These are phyloP conservation scores for Cladosporium colombiae DNA, from an alignment of 2,329 filamentous ascomycete species.

Conservation along the genomic window DNA sequence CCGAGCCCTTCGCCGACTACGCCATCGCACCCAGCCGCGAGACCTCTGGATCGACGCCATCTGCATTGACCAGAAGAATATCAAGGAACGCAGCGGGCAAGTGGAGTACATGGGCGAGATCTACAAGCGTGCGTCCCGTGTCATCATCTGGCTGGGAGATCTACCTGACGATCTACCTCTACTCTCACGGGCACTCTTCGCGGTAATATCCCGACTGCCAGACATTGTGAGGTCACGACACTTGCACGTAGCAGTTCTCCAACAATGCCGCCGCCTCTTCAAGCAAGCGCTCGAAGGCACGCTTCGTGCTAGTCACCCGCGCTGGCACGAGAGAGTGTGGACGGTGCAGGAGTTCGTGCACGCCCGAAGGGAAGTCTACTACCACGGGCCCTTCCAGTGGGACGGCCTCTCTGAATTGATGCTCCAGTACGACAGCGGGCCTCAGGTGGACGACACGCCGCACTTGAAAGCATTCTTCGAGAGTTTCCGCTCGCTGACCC, in stretches of 20 bases:
- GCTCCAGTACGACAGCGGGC: not conserved
- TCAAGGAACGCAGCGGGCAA: conserved; percentile 4
- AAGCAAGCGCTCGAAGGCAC: not conserved
- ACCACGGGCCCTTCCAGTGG: not conserved
- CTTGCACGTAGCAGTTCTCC: not conserved
- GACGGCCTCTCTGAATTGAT: not conserved
- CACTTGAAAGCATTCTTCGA: not conserved
- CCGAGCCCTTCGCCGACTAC: not conserved
- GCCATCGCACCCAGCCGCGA: not conserved
- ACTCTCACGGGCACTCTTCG: not conserved
- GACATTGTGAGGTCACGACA: not conserved
- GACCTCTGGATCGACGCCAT: not conserved
- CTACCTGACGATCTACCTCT: not conserved
- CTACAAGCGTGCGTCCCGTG: conserved; percentile 18
- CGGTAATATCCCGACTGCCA: not conserved
- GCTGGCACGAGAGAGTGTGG: not conserved
- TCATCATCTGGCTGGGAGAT: conserved; percentile 24
- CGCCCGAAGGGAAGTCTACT: not conserved
- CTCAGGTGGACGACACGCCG: not conserved
- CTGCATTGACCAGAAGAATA: not conserved
- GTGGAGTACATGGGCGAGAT: conserved; percentile 25
- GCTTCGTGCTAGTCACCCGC: not conserved
- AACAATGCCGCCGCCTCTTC: not conserved
- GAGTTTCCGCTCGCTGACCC: not conserved
- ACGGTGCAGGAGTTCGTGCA: not conserved